A percentile compares a stretch with the other conserved stretches of the same genome.
These are phyloP conservation scores for Bretziella fagacearum DNA, from an alignment of 2,329 filamentous ascomycete species.

Conservation along the genomic window DNA sequence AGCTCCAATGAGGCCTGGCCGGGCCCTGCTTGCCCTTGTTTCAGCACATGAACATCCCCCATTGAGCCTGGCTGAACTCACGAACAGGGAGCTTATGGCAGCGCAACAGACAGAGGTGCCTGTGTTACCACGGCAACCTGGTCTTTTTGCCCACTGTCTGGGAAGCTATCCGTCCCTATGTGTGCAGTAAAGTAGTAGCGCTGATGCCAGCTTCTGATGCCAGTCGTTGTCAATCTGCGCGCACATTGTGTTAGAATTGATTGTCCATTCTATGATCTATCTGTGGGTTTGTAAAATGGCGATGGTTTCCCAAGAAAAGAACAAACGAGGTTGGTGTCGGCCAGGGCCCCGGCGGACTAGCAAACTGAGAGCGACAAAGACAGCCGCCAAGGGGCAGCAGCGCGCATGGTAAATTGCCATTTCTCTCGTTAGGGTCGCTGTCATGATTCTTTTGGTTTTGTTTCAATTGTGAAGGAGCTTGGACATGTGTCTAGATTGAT, in stretches of 20 bases:
- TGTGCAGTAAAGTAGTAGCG: background rate
- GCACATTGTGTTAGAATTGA: background rate
- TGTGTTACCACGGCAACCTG: constrained; percentile 10
- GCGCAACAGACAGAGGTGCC: constrained; percentile 10
- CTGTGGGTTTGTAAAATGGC: background rate
- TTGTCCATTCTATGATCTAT: background rate
- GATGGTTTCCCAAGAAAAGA: background rate
- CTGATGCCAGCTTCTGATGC: background rate
- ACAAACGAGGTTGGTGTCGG: background rate
- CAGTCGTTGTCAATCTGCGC: background rate
- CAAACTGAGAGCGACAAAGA: background rate
- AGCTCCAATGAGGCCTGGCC: constrained; percentile 5
- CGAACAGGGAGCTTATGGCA: constrained; percentile 6
- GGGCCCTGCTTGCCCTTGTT: constrained; percentile 11
- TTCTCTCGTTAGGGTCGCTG: background rate
- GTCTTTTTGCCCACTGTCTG: background rate
- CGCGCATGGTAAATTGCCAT: background rate
- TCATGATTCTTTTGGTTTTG: background rate
- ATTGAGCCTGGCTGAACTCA: constrained; percentile 3
- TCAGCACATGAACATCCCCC: constrained; percentile 10
- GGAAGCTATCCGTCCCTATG: background rate
- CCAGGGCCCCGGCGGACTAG: background rate
- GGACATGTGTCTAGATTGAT: background rate
- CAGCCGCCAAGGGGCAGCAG: background rate
- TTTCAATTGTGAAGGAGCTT: background rate